Conservation (phyloP, 2,329 filamentous ascomycete species). For the Clonostachys rhizophaga region DNA sequence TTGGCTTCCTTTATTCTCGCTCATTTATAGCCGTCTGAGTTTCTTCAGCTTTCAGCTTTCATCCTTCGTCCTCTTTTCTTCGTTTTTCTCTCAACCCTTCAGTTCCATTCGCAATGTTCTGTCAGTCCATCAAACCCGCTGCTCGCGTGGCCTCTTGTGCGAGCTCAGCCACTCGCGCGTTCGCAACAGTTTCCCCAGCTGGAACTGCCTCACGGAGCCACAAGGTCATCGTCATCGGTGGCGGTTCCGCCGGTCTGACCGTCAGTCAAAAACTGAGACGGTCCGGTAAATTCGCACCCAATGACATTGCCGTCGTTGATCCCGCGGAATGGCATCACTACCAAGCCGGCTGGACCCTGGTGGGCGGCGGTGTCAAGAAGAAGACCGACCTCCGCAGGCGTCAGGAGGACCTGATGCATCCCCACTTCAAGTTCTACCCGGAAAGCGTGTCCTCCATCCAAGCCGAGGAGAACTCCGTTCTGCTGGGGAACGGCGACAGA, state of each 20-base stretch:
- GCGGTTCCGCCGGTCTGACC: slow-evolving; percentile 59
- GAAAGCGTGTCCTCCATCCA: slow-evolving; percentile 41
- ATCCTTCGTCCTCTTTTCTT: too few relatives aligned
- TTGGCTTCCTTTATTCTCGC: too few relatives aligned
- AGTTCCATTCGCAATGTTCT: too few relatives aligned
- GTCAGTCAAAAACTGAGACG: slow-evolving; percentile 65
- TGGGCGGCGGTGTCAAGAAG: slow-evolving; percentile 60
- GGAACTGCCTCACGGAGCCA: slow-evolving; percentile 25
- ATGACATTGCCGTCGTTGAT: slow-evolving; percentile 62
- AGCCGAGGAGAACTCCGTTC: slow-evolving; percentile 52
- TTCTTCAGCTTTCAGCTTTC: too few relatives aligned
- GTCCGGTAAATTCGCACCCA: slow-evolving; percentile 46
- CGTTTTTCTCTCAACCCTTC: too few relatives aligned
- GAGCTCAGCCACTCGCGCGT: too few relatives aligned
- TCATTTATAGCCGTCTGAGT: too few relatives aligned
- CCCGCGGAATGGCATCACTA: slow-evolving; percentile 62
- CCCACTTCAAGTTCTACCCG: slow-evolving; percentile 59
- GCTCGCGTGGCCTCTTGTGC: too few relatives aligned
- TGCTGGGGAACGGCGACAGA: slow-evolving; percentile 47
- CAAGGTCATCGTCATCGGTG: slow-evolving; percentile 63
- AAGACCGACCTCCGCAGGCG: slow-evolving; percentile 52
- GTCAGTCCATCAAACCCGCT: too few relatives aligned
- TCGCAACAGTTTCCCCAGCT: too few relatives aligned
- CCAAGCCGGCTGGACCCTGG: slow-evolving; percentile 66
- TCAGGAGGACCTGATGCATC: slow-evolving; percentile 45